Percentiles rank a stretch among this genome's conserved stretches.
These are phyloP conservation scores for Dendrobium nobile DNA, from an alignment of 106 monocot genomes.

Conservation along the genomic window DNA sequence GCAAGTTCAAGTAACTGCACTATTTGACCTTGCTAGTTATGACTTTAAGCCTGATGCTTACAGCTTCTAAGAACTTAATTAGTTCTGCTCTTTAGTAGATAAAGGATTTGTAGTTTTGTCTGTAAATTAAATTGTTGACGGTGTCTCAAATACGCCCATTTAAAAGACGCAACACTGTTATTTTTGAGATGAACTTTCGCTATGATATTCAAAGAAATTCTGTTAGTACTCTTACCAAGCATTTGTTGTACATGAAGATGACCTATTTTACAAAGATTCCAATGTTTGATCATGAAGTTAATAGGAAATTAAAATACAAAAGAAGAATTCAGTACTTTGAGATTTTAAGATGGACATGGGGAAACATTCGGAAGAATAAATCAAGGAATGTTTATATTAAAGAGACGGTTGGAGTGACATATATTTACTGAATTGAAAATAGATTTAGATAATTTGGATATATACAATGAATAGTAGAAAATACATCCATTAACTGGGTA, in stretches of 20 bases:
- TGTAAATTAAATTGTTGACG: no score
- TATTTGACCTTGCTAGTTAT: no score
- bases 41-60: background rate
- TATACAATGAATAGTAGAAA: background rate
- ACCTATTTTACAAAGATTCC: background rate
- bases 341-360: background rate
- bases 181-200: no score
- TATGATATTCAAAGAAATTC: background rate
- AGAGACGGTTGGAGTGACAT: background rate
- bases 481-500: background rate
- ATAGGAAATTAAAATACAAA: background rate
- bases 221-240: background rate
- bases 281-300: background rate
- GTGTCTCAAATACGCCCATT: no score
- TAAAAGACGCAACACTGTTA: no score
- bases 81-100: background rate
- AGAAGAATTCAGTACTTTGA: background rate
- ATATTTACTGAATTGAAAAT: background rate
- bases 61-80: background rate
- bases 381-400: background rate
- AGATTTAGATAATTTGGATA: background rate
- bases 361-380: background rate
- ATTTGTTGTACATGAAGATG: background rate
- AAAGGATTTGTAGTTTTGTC: background rate
- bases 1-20: no score